phyloP scores from a whole-genome alignment of 179 eudicot genomes.

The Patellifolia procumbens region DNA sequence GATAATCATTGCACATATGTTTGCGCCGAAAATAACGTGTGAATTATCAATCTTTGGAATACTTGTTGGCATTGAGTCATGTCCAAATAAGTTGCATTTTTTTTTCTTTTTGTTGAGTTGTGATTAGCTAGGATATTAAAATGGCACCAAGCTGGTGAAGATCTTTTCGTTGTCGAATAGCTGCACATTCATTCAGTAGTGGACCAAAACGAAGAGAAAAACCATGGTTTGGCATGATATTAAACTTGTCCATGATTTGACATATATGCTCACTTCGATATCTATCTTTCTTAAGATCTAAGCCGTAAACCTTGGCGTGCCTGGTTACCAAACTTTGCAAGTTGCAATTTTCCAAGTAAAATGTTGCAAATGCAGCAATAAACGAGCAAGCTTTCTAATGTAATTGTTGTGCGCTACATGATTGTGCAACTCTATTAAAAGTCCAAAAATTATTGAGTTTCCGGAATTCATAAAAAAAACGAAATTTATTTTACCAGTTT shows the following conservation, averaged over 20 bases:
- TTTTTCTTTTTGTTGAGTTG: no score
- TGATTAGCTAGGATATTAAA: neutral
- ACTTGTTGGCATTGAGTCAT: conserved; percentile 31
- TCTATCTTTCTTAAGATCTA: neutral
- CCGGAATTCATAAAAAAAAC: no score
- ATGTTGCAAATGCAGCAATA: no score
- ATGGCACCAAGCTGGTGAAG: conserved; percentile 16
- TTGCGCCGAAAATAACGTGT: neutral
- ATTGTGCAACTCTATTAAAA: no score
- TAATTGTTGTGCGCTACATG: no score
- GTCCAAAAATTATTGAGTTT: no score
- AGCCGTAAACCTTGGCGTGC: no score
- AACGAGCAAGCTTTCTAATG: no score
- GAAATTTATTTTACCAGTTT: no score
- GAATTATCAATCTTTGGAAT: conserved; percentile 4
- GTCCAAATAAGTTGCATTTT: conserved; percentile 19
- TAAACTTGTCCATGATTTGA: neutral
- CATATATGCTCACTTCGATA: neutral
- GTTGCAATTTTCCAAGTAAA: no score
- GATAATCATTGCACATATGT: neutral
- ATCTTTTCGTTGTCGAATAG: conserved; percentile 19
- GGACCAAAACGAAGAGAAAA: conserved; percentile 6
- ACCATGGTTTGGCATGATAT: neutral
- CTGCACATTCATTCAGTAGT: conserved; percentile 11
- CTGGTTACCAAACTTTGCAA: no score